These are phyloP conservation scores for Cystobasidium tubakii DNA, from an alignment of 768 basidiomycete species.

Conservation along the genomic window DNA sequence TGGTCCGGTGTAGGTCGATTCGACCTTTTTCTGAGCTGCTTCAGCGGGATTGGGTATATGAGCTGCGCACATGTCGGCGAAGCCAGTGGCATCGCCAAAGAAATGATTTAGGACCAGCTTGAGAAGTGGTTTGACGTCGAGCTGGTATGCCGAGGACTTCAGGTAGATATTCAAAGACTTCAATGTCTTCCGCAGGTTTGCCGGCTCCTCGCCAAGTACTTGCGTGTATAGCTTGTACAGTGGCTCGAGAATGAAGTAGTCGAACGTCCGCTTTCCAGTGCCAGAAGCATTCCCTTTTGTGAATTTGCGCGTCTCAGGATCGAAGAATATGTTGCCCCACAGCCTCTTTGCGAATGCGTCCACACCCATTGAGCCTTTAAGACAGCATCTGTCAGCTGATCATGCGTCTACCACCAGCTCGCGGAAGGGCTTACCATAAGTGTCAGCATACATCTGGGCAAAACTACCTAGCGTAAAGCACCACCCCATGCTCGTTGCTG, in stretches of 20 bases:
- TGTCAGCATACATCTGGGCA: conserved; percentile 91
- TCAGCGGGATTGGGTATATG: conserved; percentile 67
- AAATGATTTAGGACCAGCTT: conserved; percentile 93
- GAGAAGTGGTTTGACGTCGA: conserved; percentile 91
- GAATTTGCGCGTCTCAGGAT: conserved; percentile 77
- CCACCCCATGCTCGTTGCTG: conserved; percentile 95
- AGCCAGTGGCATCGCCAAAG: conserved; percentile 70
- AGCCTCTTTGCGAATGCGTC: conserved; percentile 77
- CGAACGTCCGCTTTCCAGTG: conserved; percentile 67
- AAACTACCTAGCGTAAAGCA: conserved; percentile 92
- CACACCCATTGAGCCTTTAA: conserved; percentile 69
- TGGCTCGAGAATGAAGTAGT: conserved; percentile 92
- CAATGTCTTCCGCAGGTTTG: conserved; percentile 74
- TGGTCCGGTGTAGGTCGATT: conserved; percentile 80
- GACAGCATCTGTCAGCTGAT: neutral
- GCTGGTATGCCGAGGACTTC: conserved; percentile 92
- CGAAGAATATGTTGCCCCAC: conserved; percentile 98
- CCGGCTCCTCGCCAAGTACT: conserved; percentile 88
- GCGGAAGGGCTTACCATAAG: conserved; percentile 60
- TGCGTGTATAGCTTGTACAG: conserved; percentile 91
- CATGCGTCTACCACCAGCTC: neutral
- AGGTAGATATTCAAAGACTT: conserved; percentile 69
- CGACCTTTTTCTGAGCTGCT: conserved; percentile 52
- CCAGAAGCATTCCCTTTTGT: conserved; percentile 69
- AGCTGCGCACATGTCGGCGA: conserved; percentile 86